phyloP scores from a whole-genome alignment of 495 filamentous ascomycete genomes.

The Trichoderma virens region DNA sequence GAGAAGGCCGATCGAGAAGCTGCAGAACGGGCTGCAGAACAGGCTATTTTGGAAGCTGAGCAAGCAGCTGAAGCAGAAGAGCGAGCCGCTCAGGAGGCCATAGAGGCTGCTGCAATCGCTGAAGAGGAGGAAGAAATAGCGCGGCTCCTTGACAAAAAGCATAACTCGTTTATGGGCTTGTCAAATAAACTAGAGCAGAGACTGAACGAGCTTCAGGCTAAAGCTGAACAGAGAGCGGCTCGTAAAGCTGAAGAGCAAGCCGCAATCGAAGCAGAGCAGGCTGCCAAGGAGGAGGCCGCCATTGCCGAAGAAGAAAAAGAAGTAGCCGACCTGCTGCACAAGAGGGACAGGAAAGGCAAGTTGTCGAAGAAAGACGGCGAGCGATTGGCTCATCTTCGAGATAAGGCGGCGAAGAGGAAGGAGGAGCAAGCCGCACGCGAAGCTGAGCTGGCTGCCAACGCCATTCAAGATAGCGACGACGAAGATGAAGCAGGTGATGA shows the following conservation, averaged over 20 bases:
- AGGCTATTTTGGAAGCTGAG: too few species aligned
- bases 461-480: constrained; percentile 16
- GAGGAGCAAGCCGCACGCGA: constrained; percentile 20
- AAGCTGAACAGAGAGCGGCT: not conserved
- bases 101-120: not conserved
- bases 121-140: constrained; percentile 24
- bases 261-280: not conserved
- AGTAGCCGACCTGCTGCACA: not conserved
- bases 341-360: constrained; percentile 17
- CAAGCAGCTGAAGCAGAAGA: not conserved
- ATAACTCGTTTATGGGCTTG: not conserved
- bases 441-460: constrained; percentile 17
- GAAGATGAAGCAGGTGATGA: constrained; percentile 12
- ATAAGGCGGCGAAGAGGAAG: constrained; percentile 23
- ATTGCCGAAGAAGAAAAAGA: not conserved
- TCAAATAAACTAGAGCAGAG: not conserved
- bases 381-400: constrained; percentile 29
- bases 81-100: not conserved
- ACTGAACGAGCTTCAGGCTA: not conserved
- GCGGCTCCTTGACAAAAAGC: constrained; percentile 24
- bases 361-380: constrained; percentile 28
- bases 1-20: constrained; percentile 15
- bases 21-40: constrained; percentile 1
- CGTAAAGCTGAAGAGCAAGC: constrained; percentile 13
- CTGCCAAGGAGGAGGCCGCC: constrained; percentile 6